A percentile compares a stretch with the other conserved stretches of the same genome.
phyloP scores from a whole-genome alignment of 192 early-diverging fungal genomes.

The Neocallimastix lanati region DNA sequence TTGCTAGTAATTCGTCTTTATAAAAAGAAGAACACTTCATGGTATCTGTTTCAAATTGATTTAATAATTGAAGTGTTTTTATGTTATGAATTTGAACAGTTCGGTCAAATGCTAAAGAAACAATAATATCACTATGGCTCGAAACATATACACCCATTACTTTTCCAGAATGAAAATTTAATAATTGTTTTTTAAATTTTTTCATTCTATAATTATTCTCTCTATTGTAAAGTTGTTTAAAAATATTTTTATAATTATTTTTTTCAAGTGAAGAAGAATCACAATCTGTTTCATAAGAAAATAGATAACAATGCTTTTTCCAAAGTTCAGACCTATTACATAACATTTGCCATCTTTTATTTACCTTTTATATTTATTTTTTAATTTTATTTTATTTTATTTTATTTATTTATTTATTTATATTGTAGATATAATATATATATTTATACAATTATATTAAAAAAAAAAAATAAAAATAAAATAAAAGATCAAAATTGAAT shows the following conservation, averaged over 20 bases:
- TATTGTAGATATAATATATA: not conserved
- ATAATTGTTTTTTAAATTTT: not conserved
- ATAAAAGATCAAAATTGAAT: too few species aligned
- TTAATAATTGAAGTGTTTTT: not conserved
- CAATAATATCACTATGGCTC: not conserved
- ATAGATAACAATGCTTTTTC: not conserved
- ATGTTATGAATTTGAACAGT: not conserved
- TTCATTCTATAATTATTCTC: not conserved
- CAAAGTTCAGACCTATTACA: not conserved
- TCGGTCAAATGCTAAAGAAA: not conserved
- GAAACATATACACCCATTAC: not conserved
- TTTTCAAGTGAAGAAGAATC: not conserved
- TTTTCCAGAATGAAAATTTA: not conserved
- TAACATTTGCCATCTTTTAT: not conserved
- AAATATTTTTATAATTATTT: not conserved
- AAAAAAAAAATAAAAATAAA: too few species aligned
- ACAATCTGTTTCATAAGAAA: not conserved
- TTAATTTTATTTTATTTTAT: too few species aligned
- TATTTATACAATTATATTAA: not conserved
- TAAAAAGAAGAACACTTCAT: not conserved
- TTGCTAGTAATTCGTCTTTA: not conserved
- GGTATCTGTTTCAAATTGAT: not conserved
- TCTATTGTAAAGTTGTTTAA: not conserved
- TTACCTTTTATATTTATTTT: not conserved
- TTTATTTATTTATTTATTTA: too few species aligned